Evolutionary conservation across 805 yeast species (phyloP).

Genomic region (Priceomyces haplophilus): DNA sequence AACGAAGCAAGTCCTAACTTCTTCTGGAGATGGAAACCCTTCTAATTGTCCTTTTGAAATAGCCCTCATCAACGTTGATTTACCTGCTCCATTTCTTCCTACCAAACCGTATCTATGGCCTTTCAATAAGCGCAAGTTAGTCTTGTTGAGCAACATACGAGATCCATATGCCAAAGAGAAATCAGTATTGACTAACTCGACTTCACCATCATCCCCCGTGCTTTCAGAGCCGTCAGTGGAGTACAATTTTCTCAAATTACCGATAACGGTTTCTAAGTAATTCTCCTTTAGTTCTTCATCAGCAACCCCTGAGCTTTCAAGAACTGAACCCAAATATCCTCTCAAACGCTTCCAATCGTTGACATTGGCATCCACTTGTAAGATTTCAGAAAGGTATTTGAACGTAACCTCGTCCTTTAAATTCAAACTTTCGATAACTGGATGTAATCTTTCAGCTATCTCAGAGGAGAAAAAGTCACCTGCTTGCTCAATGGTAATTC

Average conservation of each 20-base stretch:
- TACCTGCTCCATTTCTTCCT: constrained; percentile 99
- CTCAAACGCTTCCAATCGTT: constrained; percentile 48
- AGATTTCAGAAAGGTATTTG: constrained; percentile 45
- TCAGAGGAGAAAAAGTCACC: constrained; percentile 35
- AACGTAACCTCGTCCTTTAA: constrained; percentile 35
- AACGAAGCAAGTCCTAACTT: constrained; percentile 89
- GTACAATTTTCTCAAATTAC: constrained; percentile 51
- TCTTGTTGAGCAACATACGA: constrained; percentile 92
- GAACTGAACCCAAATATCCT: constrained; percentile 48
- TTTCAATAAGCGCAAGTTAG: constrained; percentile 79
- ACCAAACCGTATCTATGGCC: constrained; percentile 97
- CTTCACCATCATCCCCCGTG: constrained; percentile 71
- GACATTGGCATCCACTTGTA: constrained; percentile 42
- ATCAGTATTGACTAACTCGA: constrained; percentile 89
- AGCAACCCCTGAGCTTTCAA: constrained; percentile 17
- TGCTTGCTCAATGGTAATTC: constrained; percentile 58
- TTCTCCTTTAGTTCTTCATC: constrained; percentile 31
- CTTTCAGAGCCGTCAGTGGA: constrained; percentile 47
- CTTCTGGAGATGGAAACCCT: constrained; percentile 91
- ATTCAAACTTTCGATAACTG: constrained; percentile 6
- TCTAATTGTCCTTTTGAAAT: constrained; percentile 95
- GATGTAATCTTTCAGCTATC: constrained; percentile 8
- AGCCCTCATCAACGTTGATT: constrained; percentile 94
- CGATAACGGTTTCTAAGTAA: constrained; percentile 44
- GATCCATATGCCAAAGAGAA: constrained; percentile 97